Evolutionary conservation across 169 alveolate species (phyloP).

Genomic region (Miamiensis avidus): DNA sequence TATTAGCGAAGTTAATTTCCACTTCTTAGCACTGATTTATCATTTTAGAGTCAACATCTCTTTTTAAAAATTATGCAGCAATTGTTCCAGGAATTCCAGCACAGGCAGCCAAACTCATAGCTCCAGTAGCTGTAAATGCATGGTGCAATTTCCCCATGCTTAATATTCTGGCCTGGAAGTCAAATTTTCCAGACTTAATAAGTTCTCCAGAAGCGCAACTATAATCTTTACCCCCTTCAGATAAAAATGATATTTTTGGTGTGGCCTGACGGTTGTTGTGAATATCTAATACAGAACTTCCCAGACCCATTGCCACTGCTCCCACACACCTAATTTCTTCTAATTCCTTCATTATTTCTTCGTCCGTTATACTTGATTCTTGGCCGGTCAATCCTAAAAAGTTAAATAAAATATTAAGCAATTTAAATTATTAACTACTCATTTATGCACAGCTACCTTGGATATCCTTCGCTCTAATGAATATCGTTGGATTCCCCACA

Average conservation of each 20-base stretch:
- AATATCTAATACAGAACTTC: background rate
- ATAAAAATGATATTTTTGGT: background rate
- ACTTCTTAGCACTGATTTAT: background rate
- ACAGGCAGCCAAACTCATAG: background rate
- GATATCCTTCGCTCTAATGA: background rate
- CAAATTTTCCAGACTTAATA: background rate
- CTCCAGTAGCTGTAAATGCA: background rate
- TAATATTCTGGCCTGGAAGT: background rate
- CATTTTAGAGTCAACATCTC: background rate
- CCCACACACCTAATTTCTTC: slow-evolving; percentile 1
- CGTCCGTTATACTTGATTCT: background rate
- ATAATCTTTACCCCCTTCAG: background rate
- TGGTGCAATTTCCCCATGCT: slow-evolving; percentile 1
- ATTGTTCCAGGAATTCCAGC: background rate
- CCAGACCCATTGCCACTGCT: background rate
- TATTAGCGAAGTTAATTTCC: background rate
- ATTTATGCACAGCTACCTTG: background rate
- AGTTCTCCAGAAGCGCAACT: background rate
- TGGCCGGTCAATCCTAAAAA: background rate
- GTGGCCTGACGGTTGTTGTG: background rate
- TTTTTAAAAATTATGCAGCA: background rate
- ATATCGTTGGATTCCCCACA: background rate
- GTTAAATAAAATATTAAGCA: background rate
- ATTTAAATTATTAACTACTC: no score
- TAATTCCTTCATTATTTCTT: background rate